Percentiles rank a stretch among this genome's conserved stretches.
phyloP scores from a whole-genome alignment of 805 yeast genomes.

The Cyberlindnera petersonii region DNA sequence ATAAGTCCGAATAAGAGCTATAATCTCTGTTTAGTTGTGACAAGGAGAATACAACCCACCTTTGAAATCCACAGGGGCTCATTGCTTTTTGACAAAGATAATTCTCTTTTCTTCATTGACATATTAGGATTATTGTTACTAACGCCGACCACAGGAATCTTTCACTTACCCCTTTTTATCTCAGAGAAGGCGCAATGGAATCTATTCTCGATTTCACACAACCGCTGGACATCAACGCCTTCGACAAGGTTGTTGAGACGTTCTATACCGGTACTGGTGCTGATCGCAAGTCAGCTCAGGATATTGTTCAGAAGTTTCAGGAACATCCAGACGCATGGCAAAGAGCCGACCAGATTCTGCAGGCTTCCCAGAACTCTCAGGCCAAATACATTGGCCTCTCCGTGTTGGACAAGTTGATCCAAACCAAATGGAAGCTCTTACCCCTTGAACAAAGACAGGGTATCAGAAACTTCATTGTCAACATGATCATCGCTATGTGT shows the following conservation, averaged over 20 bases:
- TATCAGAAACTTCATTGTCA: conserved; percentile 87
- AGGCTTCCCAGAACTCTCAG: conserved; percentile 73
- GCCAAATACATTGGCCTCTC: conserved; percentile 90
- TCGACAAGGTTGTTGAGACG: conserved; percentile 82
- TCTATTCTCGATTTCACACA: conserved; percentile 79
- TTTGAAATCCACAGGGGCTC: too few species aligned
- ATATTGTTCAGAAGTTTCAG: conserved; percentile 73
- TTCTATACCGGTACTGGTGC: conserved; percentile 77
- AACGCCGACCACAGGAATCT: conserved; percentile 2
- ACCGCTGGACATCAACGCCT: conserved; percentile 72
- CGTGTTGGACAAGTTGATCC: conserved; percentile 83
- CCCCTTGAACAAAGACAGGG: conserved; percentile 89
- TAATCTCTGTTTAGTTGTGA: too few species aligned
- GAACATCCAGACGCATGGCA: conserved; percentile 97
- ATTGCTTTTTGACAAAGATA: too few species aligned
- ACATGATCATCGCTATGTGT: conserved; percentile 89
- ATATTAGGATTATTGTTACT: not conserved
- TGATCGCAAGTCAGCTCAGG: conserved; percentile 66
- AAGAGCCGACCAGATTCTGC: conserved; percentile 83
- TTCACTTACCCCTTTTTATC: conserved; percentile 1
- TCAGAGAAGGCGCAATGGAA: conserved; percentile 53
- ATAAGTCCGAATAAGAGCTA: too few species aligned
- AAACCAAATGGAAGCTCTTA: conserved; percentile 88
- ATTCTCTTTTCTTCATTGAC: not conserved
- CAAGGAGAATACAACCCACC: too few species aligned